Evolutionary conservation across 768 basidiomycete species (phyloP).

Genomic region (Paxillus rubicundulus): DNA sequence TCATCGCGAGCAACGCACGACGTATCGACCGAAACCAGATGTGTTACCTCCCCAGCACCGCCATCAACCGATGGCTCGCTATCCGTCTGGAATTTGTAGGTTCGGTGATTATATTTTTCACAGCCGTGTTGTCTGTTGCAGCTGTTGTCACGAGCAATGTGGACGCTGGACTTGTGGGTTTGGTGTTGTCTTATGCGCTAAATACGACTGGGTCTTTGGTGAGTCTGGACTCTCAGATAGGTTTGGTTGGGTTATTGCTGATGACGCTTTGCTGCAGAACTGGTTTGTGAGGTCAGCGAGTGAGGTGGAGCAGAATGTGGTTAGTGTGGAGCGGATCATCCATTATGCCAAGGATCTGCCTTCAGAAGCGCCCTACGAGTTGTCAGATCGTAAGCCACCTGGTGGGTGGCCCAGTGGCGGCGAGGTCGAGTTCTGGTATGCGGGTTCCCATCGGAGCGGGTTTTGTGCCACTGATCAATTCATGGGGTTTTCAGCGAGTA

Average conservation of each 20-base stretch:
- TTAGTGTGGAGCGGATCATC: slow-evolving; percentile 83
- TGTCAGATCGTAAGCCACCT: slow-evolving; percentile 54
- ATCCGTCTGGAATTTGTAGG: slow-evolving; percentile 85
- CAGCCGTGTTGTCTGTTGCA: slow-evolving; percentile 61
- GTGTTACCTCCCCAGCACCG: slow-evolving; percentile 67
- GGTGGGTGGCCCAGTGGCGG: slow-evolving; percentile 73
- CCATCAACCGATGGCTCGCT: slow-evolving; percentile 82
- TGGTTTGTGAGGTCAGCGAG: slow-evolving; percentile 81
- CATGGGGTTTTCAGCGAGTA: slow-evolving; percentile 60
- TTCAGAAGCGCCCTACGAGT: slow-evolving; percentile 71
- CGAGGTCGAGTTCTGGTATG: slow-evolving; percentile 67
- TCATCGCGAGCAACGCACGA: slow-evolving; percentile 64
- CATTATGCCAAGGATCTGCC: slow-evolving; percentile 69
- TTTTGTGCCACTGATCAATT: background rate
- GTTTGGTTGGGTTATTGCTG: background rate
- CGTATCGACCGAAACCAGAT: slow-evolving; percentile 86
- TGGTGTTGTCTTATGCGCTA: slow-evolving; percentile 82
- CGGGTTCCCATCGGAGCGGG: slow-evolving; percentile 7
- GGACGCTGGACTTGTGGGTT: slow-evolving; percentile 84
- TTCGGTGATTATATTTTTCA: slow-evolving; percentile 71
- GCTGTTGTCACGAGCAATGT: slow-evolving; percentile 75
- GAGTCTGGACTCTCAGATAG: slow-evolving; percentile 20
- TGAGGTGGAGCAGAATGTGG: slow-evolving; percentile 89
- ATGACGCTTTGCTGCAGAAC: slow-evolving; percentile 44
- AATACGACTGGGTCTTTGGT: slow-evolving; percentile 83